phyloP scores from a whole-genome alignment of 345 rosid genomes.

The Eucalyptus curtisii region DNA sequence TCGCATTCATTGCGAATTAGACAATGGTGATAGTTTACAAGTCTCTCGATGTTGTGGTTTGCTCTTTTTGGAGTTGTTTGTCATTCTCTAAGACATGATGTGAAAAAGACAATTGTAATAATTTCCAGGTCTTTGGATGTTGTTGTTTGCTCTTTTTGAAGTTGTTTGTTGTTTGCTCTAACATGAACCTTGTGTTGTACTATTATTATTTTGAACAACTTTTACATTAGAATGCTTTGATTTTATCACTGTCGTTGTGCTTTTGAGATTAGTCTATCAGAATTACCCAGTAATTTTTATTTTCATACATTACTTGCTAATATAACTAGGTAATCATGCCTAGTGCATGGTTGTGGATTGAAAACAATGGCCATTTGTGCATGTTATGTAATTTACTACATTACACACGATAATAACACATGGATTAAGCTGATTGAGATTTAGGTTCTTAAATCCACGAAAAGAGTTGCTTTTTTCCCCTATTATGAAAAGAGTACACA shows the following conservation, averaged over 20 bases:
- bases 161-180: rapidly evolving
- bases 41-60: not conserved
- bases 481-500: too few relatives aligned
- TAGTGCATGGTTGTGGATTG: too few relatives aligned
- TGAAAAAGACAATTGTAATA: rapidly evolving
- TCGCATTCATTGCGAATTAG: not conserved
- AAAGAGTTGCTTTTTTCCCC: not conserved
- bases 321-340: too few relatives aligned
- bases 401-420: too few relatives aligned
- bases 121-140: not conserved
- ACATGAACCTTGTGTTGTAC: not conserved
- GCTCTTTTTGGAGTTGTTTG: not conserved
- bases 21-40: not conserved
- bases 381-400: too few relatives aligned
- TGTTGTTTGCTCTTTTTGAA: not conserved
- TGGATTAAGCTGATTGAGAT: not conserved
- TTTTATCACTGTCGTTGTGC: too few relatives aligned
- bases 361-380: too few relatives aligned
- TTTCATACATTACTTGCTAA: too few relatives aligned
- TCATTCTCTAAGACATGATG: rapidly evolving
- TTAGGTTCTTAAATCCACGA: not conserved
- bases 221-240: not conserved
- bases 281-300: too few relatives aligned
- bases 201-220: not conserved
- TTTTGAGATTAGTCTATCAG: too few relatives aligned